These are phyloP conservation scores for Exophiala sp. DNA, from an alignment of 2,329 filamentous ascomycete species.

Conservation along the genomic window DNA sequence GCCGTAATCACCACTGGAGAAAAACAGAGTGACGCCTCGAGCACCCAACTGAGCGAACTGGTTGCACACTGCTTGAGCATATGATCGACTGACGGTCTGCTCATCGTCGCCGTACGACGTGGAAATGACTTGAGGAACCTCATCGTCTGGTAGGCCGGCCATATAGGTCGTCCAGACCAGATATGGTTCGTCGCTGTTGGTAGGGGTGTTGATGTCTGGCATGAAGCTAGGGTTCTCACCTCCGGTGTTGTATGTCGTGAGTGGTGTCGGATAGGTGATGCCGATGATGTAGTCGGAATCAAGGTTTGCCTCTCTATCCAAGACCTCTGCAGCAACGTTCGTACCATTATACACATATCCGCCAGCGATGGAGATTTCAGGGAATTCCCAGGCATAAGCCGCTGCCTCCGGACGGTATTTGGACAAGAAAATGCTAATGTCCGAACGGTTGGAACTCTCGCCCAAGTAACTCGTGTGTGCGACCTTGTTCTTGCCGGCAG, in stretches of 20 bases:
- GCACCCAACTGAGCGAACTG: slow-evolving; percentile 63
- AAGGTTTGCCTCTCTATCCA: slow-evolving; percentile 22
- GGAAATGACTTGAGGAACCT: slow-evolving; percentile 59
- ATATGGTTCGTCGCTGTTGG: slow-evolving; percentile 22
- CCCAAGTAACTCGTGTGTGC: slow-evolving; percentile 47
- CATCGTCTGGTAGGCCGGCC: slow-evolving; percentile 32
- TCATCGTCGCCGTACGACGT: slow-evolving; percentile 67
- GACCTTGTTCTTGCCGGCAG: slow-evolving; percentile 41
- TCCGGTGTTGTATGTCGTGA: slow-evolving; percentile 55
- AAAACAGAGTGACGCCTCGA: slow-evolving; percentile 65
- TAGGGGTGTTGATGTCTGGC: slow-evolving; percentile 13
- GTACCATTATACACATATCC: slow-evolving; percentile 29
- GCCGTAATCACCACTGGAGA: slow-evolving; percentile 62
- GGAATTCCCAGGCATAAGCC: slow-evolving; percentile 33
- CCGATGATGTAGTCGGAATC: slow-evolving; percentile 26
- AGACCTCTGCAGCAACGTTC: slow-evolving; percentile 12
- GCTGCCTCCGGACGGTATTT: slow-evolving; percentile 38
- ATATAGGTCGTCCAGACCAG: slow-evolving; percentile 21
- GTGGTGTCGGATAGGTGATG: slow-evolving; percentile 35
- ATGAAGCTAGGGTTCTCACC: slow-evolving; percentile 34
- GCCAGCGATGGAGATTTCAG: slow-evolving; percentile 33
- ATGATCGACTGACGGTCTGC: slow-evolving; percentile 59
- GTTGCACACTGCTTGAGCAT: slow-evolving; percentile 59
- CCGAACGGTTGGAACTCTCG: slow-evolving; percentile 47
- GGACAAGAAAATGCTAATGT: slow-evolving; percentile 36